A percentile compares a stretch with the other conserved stretches of the same genome.
These are phyloP conservation scores for Teratosphaeria destructans DNA, from an alignment of 2,329 filamentous ascomycete genomes.

Conservation along the genomic window DNA sequence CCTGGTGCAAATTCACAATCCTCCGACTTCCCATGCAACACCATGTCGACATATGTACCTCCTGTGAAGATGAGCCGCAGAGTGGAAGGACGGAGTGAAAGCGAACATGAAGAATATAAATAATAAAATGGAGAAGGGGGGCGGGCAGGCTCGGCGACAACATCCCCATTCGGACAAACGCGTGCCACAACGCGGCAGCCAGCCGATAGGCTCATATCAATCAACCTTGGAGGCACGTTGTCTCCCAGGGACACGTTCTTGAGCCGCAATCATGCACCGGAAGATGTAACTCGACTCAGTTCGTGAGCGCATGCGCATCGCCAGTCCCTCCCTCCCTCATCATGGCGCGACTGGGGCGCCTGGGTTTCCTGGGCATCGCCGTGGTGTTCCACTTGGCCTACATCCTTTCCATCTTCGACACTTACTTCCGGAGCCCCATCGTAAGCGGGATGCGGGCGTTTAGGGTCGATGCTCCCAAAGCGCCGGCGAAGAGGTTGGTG, in stretches of 20 bases:
- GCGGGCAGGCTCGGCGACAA: background rate
- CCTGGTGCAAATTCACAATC: no score
- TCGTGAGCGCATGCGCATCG: background rate
- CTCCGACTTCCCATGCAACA: no score
- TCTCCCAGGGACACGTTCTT: background rate
- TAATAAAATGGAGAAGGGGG: background rate
- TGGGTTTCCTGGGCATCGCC: constrained; percentile 78
- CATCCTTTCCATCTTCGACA: constrained; percentile 92
- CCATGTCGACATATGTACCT: no score
- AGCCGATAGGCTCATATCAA: background rate
- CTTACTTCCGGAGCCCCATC: constrained; percentile 96
- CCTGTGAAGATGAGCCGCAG: no score
- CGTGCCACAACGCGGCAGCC: background rate
- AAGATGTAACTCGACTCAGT: background rate
- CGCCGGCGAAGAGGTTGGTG: constrained; percentile 81
- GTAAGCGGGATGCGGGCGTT: constrained; percentile 90
- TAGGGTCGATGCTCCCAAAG: constrained; percentile 53
- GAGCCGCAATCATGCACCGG: background rate
- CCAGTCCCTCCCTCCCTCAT: constrained; percentile 4
- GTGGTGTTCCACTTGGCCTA: constrained; percentile 90
- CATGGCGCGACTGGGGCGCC: constrained; percentile 53
- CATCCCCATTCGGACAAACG: background rate
- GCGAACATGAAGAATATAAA: background rate
- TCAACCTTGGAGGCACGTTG: background rate
- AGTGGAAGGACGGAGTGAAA: background rate